Percentiles rank a stretch among this genome's conserved stretches.
Conservation (phyloP, 176 grass and related monocot genomes). For the Triticum turgidum region DNA sequence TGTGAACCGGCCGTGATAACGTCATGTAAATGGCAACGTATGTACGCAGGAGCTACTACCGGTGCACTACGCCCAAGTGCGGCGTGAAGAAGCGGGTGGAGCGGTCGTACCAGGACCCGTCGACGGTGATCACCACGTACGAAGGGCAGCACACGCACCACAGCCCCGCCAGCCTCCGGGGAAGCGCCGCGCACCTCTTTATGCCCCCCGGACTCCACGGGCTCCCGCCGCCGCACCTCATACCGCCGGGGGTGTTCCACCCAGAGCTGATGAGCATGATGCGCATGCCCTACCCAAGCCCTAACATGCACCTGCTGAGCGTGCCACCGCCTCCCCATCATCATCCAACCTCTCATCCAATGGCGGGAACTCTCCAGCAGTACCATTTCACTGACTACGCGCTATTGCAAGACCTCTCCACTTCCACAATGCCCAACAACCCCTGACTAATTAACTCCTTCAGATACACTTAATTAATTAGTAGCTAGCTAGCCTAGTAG, state of each 20-base stretch:
- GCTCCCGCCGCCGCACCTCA: conserved; percentile 30
- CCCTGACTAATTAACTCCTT: conserved; percentile 34
- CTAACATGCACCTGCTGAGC: conserved; percentile 58
- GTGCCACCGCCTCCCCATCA: background rate
- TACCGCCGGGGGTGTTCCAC: conserved; percentile 26
- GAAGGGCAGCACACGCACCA: conserved; percentile 93
- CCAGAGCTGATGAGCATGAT: conserved; percentile 45
- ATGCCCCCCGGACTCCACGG: conserved; percentile 8
- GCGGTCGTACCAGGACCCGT: conserved; percentile 83
- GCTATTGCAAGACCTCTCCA: conserved; percentile 74
- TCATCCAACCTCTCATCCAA: background rate
- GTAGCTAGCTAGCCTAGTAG: conserved; percentile 31
- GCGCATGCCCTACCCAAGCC: conserved; percentile 41
- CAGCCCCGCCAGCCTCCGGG: conserved; percentile 62
- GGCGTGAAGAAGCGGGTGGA: conserved; percentile 95
- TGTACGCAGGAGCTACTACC: conserved; percentile 74
- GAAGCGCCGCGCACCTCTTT: conserved; percentile 45
- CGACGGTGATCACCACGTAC: conserved; percentile 87
- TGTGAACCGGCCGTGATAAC: too few relatives aligned
- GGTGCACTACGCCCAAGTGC: conserved; percentile 92
- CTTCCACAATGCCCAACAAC: conserved; percentile 50
- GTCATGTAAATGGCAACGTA: background rate
- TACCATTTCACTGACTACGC: conserved; percentile 62
- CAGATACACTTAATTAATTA: background rate
- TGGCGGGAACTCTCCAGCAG: conserved; percentile 27